A percentile compares a stretch with the other conserved stretches of the same genome.
These are phyloP conservation scores for Apiotrichum montevideense DNA, from an alignment of 1,284 basidiomycete species.

Conservation along the genomic window DNA sequence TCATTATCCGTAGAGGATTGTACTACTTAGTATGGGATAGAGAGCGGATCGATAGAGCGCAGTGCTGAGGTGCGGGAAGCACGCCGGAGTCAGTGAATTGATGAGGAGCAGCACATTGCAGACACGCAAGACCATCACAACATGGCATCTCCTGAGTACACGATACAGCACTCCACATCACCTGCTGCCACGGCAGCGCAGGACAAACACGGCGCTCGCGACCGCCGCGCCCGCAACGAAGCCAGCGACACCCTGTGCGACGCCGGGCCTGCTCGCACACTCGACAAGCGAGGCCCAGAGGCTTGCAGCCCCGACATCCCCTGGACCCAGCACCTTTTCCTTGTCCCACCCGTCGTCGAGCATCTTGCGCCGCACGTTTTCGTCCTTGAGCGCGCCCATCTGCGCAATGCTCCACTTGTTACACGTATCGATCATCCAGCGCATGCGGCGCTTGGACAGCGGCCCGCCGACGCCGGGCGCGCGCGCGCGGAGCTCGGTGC, in stretches of 20 bases:
- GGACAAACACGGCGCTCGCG: background rate
- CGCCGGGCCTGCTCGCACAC: background rate
- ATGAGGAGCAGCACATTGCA: too few relatives aligned
- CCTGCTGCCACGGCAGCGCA: background rate
- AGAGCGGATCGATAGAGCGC: background rate
- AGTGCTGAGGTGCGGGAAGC: too few relatives aligned
- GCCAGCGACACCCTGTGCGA: background rate
- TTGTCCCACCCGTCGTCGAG: conserved; percentile 47
- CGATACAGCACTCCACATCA: too few relatives aligned
- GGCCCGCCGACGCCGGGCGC: conserved; percentile 53
- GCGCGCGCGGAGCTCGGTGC: conserved; percentile 48
- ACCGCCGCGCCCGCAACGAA: background rate
- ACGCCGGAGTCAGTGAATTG: too few relatives aligned
- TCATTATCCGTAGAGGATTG: background rate
- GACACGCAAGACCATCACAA: too few relatives aligned
- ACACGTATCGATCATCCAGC: conserved; percentile 90
- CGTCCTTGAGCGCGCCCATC: conserved; percentile 40
- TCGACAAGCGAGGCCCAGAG: background rate
- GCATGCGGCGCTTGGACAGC: conserved; percentile 62
- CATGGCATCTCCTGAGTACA: too few relatives aligned
- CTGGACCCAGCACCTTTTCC: conserved; percentile 33
- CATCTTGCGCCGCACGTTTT: conserved; percentile 28
- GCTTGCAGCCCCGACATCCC: conserved; percentile 20
- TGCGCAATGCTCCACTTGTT: conserved; percentile 58
- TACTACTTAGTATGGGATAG: background rate